Base-by-base conservation (phyloP, 2,329 filamentous ascomycete species). In the Aureobasidium sp. region DNA sequence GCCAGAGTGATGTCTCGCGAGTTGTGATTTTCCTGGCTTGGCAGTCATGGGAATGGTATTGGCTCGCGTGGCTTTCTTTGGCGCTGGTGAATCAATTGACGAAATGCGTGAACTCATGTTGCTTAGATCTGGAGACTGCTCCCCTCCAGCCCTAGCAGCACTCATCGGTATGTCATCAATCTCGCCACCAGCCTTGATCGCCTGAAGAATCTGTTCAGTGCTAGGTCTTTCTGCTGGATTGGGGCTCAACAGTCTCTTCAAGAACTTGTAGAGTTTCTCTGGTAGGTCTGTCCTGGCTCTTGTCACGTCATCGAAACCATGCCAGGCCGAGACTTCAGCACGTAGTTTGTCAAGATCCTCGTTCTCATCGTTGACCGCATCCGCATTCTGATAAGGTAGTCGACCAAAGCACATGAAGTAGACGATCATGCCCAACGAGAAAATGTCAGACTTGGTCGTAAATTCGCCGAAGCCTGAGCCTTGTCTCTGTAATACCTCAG, bases 321-420 rank as follows among this genome's bases (percentile, higher is more conserved):
- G 79, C 94, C 94, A 99, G 37, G 83, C 81, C 12, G 86, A 85
- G 59, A 97, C 97, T 72, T 97, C 92, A 3, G 82, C 87, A 32
- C 91, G 85, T 32, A 97, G 81, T 66, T 86, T 79, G 68, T 96
- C 90, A 9, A 96, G 80, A 67, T 97, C 91, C 72, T 97, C 93
- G 61, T 91, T 85, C 70, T 97, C 92, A 73, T 97, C 92, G 20
- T 65, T 60, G 6, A 67, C 63, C 17, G 68, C 69, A 15, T 65
- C 61, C 10, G 69, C 65, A 17, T 69, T 65, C 2, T 69, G 65
- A 46, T 71, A 71, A 0, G 94, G 94, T 12, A 99, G 81, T 51
- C 87, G 83, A 1, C 88, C 90, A 72, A 99, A 99, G 73, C 94
- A 99, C 81, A 99, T 88, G 71, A 99, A 99, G 74, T 97, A 96